These are phyloP conservation scores for Alternaria arbusti DNA, from an alignment of 2,329 filamentous ascomycete genomes.

Conservation along the genomic window DNA sequence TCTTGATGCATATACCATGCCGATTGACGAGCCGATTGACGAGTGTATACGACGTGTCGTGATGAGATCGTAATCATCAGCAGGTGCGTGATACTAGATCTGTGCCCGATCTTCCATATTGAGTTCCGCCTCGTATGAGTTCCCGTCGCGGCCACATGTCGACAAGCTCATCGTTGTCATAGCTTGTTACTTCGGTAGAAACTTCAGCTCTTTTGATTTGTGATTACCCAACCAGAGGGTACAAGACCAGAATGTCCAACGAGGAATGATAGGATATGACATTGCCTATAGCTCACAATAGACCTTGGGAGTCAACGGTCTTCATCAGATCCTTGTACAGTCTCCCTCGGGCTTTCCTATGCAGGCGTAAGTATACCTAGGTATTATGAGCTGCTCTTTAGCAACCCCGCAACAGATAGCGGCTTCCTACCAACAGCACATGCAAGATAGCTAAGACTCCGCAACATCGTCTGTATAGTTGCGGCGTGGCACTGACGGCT, in stretches of 20 bases:
- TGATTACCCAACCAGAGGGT: no score
- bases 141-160: background rate
- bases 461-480: background rate
- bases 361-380: no score
- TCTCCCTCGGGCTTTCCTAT: no score
- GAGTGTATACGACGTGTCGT: background rate
- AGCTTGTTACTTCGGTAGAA: background rate
- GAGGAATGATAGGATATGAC: background rate
- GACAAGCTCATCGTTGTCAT: background rate
- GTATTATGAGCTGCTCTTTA: background rate
- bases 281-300: background rate
- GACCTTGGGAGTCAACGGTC: accelerated
- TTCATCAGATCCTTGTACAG: background rate
- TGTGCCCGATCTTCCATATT: background rate
- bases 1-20: no score
- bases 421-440: accelerated
- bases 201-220: background rate
- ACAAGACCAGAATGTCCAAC: background rate
- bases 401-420: no score
- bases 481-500: background rate
- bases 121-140: no score
- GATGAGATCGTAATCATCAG: background rate
- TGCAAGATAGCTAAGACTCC: no score
- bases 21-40: background rate
- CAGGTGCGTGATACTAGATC: background rate